Conservation (phyloP, 768 basidiomycete species). For the Podaxis sp. region DNA sequence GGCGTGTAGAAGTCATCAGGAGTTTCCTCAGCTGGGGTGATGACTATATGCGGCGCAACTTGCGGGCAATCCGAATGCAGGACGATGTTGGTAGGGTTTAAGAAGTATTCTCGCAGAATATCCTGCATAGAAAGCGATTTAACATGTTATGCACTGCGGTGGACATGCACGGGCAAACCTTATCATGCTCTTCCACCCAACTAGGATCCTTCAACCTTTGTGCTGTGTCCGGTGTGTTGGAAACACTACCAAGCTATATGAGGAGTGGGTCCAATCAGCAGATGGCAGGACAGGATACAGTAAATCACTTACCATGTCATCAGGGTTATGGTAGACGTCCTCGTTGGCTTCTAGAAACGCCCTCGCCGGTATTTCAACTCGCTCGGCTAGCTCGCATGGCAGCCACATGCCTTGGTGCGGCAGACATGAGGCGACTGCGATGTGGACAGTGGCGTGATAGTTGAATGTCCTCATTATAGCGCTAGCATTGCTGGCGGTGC, state of each 20-base stretch:
- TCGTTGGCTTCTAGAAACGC: conserved; percentile 2
- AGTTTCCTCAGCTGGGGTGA: conserved; percentile 40
- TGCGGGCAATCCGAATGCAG: conserved; percentile 38
- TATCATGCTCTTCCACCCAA: conserved; percentile 8
- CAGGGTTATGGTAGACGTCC: conserved; percentile 9
- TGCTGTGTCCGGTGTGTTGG: not conserved
- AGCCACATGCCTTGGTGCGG: conserved; percentile 13
- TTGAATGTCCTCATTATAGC: not conserved
- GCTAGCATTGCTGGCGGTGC: not conserved
- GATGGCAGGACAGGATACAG: not conserved
- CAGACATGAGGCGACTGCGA: conserved; percentile 13
- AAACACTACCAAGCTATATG: conserved; percentile 16
- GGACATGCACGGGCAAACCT: conserved; percentile 9
- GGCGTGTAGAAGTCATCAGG: conserved; percentile 29
- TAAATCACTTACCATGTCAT: conserved; percentile 17
- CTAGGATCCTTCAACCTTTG: not conserved
- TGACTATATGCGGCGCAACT: conserved; percentile 45
- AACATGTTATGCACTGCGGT: not conserved
- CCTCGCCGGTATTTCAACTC: conserved; percentile 6
- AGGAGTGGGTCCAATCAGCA: not conserved
- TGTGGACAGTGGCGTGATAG: conserved; percentile 2
- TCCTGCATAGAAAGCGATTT: conserved; percentile 19
- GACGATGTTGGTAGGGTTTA: conserved; percentile 31
- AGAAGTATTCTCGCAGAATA: conserved; percentile 21
- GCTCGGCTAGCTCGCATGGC: not conserved